Evolutionary conservation across 805 yeast genomes (phyloP), one percentile per base, ranked within the genome.

Genomic region (Candida silvatica): DNA sequence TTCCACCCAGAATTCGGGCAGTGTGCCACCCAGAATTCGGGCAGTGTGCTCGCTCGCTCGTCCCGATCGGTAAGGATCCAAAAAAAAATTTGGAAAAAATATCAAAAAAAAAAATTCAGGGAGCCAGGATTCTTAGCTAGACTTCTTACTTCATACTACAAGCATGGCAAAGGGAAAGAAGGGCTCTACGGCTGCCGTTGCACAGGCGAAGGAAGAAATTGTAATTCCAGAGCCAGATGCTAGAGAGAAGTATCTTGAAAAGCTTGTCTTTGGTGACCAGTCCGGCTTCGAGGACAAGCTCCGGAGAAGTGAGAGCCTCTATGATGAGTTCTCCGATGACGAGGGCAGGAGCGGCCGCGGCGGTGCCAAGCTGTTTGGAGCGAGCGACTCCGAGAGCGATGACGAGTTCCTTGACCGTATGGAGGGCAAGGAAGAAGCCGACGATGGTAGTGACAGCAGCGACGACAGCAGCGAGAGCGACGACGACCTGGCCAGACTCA

Each of bases 251-350:
- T 70, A 62, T 37, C 69, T 92, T 34, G 95, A 88, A 43, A 82
- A 74, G 54, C 66, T 85, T 11, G 95, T 92, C 4, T 88, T 92
- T 59, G 97, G 98, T 12, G 97, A 92, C 53, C 47, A 68, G 3
- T 81, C 75, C 37, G 81, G 90, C 20, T 80, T 82, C 60, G 83
- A 77, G 48, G 51, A 57, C 22, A 80, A 77, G 40, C 63, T 85
- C 50, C 75, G 69, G 37, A 68, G 70, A 38, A 61, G 77, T 34
- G 85, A 79, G 44, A 68, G 77, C 41, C 61, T 77, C 27, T 72
- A 63, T 46, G 68, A 66, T 25, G 61, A 62, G 41, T 62, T 65
- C 6, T 61, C 64, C 29, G 72, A 66, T 14, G 66, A 59, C 24
- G 61, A 57, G 9, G 44, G 35, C 5, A 37, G 31, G 6, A n/a